phyloP scores from a whole-genome alignment of 2,329 filamentous ascomycete species.

The Colletotrichum sansevieriae region DNA sequence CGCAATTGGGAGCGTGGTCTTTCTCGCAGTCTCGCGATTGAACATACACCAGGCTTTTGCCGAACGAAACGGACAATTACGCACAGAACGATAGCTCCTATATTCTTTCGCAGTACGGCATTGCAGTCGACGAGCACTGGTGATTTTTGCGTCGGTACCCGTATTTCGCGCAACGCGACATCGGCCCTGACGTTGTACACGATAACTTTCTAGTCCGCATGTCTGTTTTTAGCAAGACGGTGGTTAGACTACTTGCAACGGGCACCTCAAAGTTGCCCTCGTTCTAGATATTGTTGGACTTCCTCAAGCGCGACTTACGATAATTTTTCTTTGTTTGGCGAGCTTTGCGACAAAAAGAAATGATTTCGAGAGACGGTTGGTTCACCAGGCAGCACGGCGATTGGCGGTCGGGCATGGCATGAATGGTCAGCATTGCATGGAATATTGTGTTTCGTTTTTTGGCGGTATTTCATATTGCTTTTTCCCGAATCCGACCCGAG shows the following conservation, averaged over 20 bases:
- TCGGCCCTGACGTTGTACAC: slow-evolving; percentile 4
- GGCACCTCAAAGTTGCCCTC: slow-evolving; percentile 16
- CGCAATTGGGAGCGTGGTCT: not conserved
- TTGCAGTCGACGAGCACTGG: slow-evolving; percentile 22
- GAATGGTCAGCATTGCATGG: slow-evolving; percentile 40
- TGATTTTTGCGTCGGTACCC: slow-evolving; percentile 10
- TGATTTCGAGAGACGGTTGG: slow-evolving; percentile 25
- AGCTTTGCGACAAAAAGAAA: slow-evolving; percentile 34
- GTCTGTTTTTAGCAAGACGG: not conserved
- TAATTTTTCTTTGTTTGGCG: slow-evolving; percentile 35
- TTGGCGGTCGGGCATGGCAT: slow-evolving; percentile 37
- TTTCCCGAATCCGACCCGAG: not conserved
- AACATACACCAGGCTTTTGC: not conserved
- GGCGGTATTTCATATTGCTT: slow-evolving; percentile 27
- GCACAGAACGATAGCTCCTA: not conserved
- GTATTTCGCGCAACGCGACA: not conserved
- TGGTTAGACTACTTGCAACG: slow-evolving; percentile 15
- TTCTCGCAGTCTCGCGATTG: not conserved
- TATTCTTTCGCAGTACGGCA: not conserved
- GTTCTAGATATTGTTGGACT: slow-evolving; percentile 33
- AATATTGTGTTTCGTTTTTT: slow-evolving; percentile 31
- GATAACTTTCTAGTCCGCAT: not conserved
- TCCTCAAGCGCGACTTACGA: slow-evolving; percentile 40
- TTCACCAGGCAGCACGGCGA: slow-evolving; percentile 32
- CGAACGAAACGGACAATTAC: not conserved